A percentile compares a stretch with the other conserved stretches of the same genome.
Conservation (phyloP, 2,329 filamentous ascomycete genomes). For the Elsinoe necatrix region DNA sequence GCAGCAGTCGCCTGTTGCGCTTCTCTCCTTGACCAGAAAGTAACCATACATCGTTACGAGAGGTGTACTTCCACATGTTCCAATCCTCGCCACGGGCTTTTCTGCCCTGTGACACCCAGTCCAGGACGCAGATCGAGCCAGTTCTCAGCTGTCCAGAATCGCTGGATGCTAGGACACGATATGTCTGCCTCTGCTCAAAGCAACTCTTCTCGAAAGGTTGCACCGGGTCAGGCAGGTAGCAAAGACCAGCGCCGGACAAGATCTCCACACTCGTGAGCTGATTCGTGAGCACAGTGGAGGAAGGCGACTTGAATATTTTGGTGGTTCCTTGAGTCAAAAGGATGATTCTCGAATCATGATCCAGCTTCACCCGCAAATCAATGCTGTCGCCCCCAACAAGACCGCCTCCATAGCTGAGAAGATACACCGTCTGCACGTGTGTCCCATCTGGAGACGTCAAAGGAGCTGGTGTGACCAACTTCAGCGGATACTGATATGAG, state of each 20-base stretch:
- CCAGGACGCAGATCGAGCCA: constrained; percentile 65
- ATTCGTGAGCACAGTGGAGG: constrained; percentile 32
- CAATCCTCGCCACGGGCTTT: constrained; percentile 80
- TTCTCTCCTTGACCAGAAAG: constrained; percentile 28
- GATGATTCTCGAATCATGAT: constrained; percentile 55
- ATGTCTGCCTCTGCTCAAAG: constrained; percentile 77
- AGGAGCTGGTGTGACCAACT: constrained; percentile 75
- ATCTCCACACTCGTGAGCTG: constrained; percentile 41
- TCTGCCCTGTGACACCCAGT: constrained; percentile 91
- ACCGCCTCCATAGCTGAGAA: constrained; percentile 90
- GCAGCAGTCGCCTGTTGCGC: constrained; percentile 46
- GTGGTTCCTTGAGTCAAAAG: constrained; percentile 67
- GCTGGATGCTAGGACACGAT: constrained; percentile 38
- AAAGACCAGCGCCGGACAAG: constrained; percentile 43
- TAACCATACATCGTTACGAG: constrained; percentile 79
- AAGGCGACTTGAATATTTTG: constrained; percentile 81
- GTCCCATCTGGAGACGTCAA: constrained; percentile 33
- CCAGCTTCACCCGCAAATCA: constrained; percentile 60
- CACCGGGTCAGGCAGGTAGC: constrained; percentile 78
- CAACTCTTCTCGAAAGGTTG: constrained; percentile 80
- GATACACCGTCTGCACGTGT: constrained; percentile 62
- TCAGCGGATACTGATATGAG: constrained; percentile 88
- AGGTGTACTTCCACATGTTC: constrained; percentile 70
- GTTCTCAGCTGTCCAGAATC: constrained; percentile 27
- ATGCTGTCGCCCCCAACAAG: constrained; percentile 82